These are phyloP conservation scores for Drechslera avenae DNA, from an alignment of 2,329 filamentous ascomycete species.

Conservation along the genomic window DNA sequence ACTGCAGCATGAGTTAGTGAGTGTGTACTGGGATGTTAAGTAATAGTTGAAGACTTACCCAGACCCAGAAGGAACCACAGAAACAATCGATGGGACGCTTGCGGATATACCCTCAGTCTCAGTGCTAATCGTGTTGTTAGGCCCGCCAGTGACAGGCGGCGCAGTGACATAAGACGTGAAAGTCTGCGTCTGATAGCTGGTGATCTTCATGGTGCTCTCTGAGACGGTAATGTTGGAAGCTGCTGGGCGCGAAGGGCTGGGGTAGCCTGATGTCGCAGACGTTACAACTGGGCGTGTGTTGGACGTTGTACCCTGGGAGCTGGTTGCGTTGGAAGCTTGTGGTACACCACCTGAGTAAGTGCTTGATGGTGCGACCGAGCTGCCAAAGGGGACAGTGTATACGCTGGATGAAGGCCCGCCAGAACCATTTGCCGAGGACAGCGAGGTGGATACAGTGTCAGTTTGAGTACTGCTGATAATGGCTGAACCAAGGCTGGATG, in stretches of 20 bases:
- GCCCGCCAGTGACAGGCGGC: constrained; percentile 10
- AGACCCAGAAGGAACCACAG: constrained; percentile 30
- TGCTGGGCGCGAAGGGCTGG: constrained; percentile 10
- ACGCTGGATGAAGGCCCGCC: not conserved
- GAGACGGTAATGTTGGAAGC: constrained; percentile 12
- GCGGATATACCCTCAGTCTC: constrained; percentile 26
- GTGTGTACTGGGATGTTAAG: not conserved
- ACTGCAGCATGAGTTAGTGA: constrained; percentile 17
- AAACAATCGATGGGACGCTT: constrained; percentile 24
- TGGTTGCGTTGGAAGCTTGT: not conserved
- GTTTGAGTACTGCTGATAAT: not conserved
- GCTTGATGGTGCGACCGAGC: not conserved
- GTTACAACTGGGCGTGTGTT: constrained; percentile 14
- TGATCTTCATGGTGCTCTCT: constrained; percentile 32
- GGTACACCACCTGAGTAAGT: not conserved
- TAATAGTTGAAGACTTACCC: constrained; percentile 23
- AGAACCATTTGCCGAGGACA: not conserved
- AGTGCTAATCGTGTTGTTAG: constrained; percentile 17
- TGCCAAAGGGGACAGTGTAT: not conserved
- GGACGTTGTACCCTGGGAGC: constrained; percentile 7
- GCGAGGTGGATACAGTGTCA: not conserved
- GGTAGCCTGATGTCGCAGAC: constrained; percentile 18
- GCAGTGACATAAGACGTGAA: constrained; percentile 29
- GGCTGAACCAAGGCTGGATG: not conserved
- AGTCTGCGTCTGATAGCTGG: constrained; percentile 31